Evolutionary conservation across 805 yeast genomes (phyloP).

Genomic region (Kuraishia floccosa): DNA sequence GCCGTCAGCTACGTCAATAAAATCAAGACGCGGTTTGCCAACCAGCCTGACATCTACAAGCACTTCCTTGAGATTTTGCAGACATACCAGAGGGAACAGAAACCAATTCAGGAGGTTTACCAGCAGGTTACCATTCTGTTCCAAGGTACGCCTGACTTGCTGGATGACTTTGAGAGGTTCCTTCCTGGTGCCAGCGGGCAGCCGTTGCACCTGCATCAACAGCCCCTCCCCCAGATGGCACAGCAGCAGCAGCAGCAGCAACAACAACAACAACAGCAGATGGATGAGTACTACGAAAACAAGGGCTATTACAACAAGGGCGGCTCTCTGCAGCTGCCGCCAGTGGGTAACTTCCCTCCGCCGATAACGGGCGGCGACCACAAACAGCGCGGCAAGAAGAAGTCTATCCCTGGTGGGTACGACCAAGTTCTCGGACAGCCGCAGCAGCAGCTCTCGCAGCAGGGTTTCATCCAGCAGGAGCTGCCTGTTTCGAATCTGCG

Average conservation of each 20-base stretch:
- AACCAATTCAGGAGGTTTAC: conserved; percentile 91
- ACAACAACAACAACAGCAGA: conserved; percentile 9
- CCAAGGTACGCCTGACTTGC: conserved; percentile 85
- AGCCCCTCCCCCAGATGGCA: conserved; percentile 15
- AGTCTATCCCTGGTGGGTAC: conserved; percentile 6
- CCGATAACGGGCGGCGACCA: conserved; percentile 24
- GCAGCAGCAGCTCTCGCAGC: conserved; percentile 6
- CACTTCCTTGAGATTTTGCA: conserved; percentile 90
- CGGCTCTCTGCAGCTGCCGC: conserved; percentile 55
- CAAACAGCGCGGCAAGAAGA: conserved; percentile 13
- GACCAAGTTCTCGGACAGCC: conserved; percentile 7
- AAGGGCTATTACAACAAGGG: conserved; percentile 5
- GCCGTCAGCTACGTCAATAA: conserved; percentile 95
- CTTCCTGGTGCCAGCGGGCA: conserved; percentile 70
- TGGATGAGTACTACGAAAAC: conserved; percentile 10
- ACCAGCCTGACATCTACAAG: conserved; percentile 93
- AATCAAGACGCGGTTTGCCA: conserved; percentile 86
- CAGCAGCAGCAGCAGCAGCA: conserved; percentile 16
- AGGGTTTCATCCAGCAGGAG: conserved; percentile 17
- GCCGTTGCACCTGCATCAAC: no score
- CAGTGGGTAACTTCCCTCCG: conserved; percentile 82
- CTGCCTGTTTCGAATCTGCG: conserved; percentile 38
- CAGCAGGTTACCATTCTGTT: conserved; percentile 84
- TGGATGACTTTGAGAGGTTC: conserved; percentile 92
- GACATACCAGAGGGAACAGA: conserved; percentile 92